Conservation (phyloP, 306 rosid genomes). For the Cyclanthera cordifolia region DNA sequence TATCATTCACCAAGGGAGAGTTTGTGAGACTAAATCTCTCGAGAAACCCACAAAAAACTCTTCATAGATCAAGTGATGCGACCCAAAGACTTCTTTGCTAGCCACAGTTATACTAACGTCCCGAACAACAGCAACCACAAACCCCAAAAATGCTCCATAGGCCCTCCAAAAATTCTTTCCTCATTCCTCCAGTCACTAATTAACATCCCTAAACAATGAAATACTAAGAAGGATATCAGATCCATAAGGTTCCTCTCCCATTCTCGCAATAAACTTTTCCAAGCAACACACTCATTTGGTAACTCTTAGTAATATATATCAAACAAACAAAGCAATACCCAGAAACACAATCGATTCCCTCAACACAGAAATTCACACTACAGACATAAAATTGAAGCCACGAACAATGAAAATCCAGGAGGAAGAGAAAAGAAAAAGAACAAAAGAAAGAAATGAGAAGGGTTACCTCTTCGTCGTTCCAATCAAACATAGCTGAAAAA, state of each 20-base stretch:
- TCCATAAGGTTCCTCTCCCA: background rate
- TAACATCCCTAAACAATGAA: background rate
- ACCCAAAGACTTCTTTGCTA: background rate
- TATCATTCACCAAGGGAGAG: background rate
- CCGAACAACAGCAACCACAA: background rate
- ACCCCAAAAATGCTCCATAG: background rate
- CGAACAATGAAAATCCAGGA: no score
- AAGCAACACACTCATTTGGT: background rate
- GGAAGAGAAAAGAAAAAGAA: no score
- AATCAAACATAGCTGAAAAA: slow-evolving; percentile 61
- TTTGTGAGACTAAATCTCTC: background rate
- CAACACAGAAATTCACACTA: background rate
- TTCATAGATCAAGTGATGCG: background rate
- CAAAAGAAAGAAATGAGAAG: background rate
- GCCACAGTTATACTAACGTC: background rate
- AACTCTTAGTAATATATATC: background rate
- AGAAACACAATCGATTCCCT: background rate
- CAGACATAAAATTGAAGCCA: background rate
- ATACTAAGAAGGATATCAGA: background rate
- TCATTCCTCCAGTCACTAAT: background rate
- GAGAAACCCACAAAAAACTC: background rate
- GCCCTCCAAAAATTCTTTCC: background rate
- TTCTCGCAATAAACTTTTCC: background rate
- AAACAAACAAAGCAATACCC: background rate
- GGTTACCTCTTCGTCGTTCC: slow-evolving; percentile 76